Evolutionary conservation across 2,329 filamentous ascomycete species (phyloP).

Genomic region (Myriosclerotinia duriaeana): DNA sequence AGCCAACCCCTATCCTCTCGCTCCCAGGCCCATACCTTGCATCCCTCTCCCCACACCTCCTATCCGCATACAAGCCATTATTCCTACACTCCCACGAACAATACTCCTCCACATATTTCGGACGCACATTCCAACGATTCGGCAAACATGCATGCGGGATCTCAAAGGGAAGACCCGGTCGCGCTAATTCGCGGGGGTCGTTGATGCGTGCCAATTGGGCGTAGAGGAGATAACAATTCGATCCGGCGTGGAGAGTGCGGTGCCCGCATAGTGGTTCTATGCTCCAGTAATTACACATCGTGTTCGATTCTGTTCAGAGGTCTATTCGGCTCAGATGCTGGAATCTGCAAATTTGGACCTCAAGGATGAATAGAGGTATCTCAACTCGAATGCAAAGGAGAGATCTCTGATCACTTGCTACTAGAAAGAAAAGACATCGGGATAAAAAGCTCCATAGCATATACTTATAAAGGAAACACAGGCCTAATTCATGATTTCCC

Average conservation of each 20-base stretch:
- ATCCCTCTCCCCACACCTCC: constrained; percentile 34
- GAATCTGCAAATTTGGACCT: background rate
- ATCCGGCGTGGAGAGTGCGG: constrained; percentile 34
- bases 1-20: constrained; percentile 39
- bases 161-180: constrained; percentile 33
- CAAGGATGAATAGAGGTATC: background rate
- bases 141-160: constrained; percentile 35
- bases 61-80: constrained; percentile 31
- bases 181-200: constrained; percentile 31
- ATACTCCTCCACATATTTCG: constrained; percentile 30
- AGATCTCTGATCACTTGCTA: background rate
- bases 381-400: constrained; percentile 23
- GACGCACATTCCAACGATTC: constrained; percentile 32
- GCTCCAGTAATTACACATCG: constrained; percentile 39
- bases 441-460: constrained; percentile 3
- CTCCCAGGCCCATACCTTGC: constrained; percentile 37
- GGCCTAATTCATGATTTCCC: background rate
- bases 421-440: constrained; percentile 10
- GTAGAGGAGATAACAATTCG: constrained; percentile 38
- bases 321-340: background rate
- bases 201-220: constrained; percentile 40
- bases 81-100: constrained; percentile 39
- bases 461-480: constrained; percentile 21
- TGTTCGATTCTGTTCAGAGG: too few relatives aligned
- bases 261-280: constrained; percentile 38